These are phyloP conservation scores for Porphyrellus cyaneotinctus DNA, from an alignment of 768 basidiomycete species.

Conservation along the genomic window DNA sequence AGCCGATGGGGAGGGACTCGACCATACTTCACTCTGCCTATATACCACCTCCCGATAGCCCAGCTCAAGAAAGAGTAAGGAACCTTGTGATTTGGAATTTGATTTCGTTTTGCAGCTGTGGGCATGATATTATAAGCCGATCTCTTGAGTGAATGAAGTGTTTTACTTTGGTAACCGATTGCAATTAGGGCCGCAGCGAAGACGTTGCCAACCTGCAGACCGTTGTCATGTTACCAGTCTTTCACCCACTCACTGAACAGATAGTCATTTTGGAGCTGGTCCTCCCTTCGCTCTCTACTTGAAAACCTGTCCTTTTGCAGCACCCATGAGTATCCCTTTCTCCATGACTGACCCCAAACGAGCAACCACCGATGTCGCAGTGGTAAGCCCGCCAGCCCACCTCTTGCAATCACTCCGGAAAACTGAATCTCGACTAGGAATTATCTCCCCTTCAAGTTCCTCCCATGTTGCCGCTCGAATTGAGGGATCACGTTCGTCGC, in stretches of 20 bases:
- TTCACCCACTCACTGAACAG: no score
- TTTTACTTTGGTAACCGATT: no score
- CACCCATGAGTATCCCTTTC: slow-evolving; percentile 9
- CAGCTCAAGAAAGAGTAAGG: slow-evolving; percentile 23
- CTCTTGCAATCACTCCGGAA: not conserved
- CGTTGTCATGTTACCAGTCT: no score
- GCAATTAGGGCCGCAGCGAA: no score
- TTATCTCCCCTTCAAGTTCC: slow-evolving; percentile 30
- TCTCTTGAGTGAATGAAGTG: no score
- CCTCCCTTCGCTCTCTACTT: slow-evolving; percentile 4
- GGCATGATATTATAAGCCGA: no score
- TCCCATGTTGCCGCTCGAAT: slow-evolving; percentile 35
- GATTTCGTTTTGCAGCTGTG: not conserved
- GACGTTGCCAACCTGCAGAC: no score
- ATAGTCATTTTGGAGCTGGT: slow-evolving; percentile 24
- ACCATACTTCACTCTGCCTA: slow-evolving; percentile 72
- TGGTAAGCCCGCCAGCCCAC: slow-evolving; percentile 18
- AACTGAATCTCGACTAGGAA: slow-evolving; percentile 23
- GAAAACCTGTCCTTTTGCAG: not conserved
- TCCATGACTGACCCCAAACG: slow-evolving; percentile 8
- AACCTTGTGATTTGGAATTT: not conserved
- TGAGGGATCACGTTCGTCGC: slow-evolving; percentile 35
- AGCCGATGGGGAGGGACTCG: slow-evolving; percentile 74
- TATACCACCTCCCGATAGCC: slow-evolving; percentile 66
- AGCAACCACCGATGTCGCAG: slow-evolving; percentile 18